Evolutionary conservation across 2,329 filamentous ascomycete genomes (phyloP).

Genomic region (Endoconidiophora polonica): DNA sequence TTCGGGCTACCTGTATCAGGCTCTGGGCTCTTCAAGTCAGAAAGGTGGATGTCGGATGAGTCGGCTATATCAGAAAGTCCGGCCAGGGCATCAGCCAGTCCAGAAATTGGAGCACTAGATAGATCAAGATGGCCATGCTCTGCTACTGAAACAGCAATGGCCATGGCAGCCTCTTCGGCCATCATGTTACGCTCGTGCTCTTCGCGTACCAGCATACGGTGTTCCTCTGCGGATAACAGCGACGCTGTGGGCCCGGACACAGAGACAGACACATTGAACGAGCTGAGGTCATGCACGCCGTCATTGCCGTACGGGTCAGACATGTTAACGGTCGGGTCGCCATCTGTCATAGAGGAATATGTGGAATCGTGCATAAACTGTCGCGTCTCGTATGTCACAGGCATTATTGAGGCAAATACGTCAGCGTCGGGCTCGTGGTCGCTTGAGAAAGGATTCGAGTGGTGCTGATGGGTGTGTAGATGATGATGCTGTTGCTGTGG

Average conservation of each 20-base stretch:
- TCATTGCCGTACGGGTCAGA: slow-evolving; percentile 27
- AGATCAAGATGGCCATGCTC: slow-evolving; percentile 10
- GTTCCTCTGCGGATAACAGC: slow-evolving; percentile 24
- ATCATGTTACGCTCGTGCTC: slow-evolving; percentile 8
- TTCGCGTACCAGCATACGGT: slow-evolving; percentile 9
- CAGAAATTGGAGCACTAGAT: slow-evolving; percentile 10
- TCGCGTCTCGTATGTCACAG: slow-evolving; percentile 34
- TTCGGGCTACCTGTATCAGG: slow-evolving; percentile 1
- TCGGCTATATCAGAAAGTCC: slow-evolving; percentile 15
- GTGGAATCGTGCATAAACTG: slow-evolving; percentile 29
- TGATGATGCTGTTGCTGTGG: slow-evolving; percentile 1
- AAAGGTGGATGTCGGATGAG: slow-evolving; percentile 14
- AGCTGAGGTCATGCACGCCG: slow-evolving; percentile 27
- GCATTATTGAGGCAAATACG: slow-evolving; percentile 23
- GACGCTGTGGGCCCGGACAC: slow-evolving; percentile 19
- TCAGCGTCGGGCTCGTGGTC: slow-evolving; percentile 8
- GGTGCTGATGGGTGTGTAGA: slow-evolving; percentile 7
- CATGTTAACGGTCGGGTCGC: slow-evolving; percentile 19
- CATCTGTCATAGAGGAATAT: slow-evolving; percentile 28
- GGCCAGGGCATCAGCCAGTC: slow-evolving; percentile 4
- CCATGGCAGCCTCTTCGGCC: slow-evolving; percentile 9
- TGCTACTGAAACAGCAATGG: slow-evolving; percentile 10
- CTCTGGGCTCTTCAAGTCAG: slow-evolving; percentile 8
- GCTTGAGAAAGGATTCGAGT: slow-evolving; percentile 14
- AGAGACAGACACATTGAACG: slow-evolving; percentile 21